Evolutionary conservation across 345 rosid species (phyloP), one percentile per base, ranked within the genome.

Genomic region (Brassica cretica): DNA sequence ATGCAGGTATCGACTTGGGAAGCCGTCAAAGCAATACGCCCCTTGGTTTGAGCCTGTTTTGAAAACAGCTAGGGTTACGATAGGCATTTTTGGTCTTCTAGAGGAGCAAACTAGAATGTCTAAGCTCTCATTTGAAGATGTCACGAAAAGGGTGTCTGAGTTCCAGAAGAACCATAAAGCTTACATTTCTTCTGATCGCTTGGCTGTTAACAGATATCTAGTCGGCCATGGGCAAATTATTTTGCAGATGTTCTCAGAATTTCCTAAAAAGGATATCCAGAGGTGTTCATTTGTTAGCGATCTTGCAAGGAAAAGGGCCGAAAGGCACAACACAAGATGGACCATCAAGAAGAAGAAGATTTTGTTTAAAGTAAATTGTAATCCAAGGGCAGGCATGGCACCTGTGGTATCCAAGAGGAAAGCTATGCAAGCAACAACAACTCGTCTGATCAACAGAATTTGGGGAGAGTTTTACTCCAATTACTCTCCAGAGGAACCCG

Each of bases 391-490:
- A 67, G 80, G 84, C 9, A 85, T 88, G 85, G 81, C 68, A 60
- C 83, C 88, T 67, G 69, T 80, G 19, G 71, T 63, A 55, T 89
- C 96, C 53, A 92, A 83, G 76, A 87, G 88, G 72, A 86, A 90
- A 78, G 94, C 77, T 60, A 94, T 94, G 98, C 93, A 81, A 83
- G 97, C 97, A 3, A 92, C 98, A 44, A 88, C 97, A 68, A 94
- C 98, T 49, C 84, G 80, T 72, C 83, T 92, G n/a, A 86, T 94
- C 77, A 90, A 90, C 84, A 88, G 93, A 77, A 88, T 92, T 44
- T 94, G 98, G 98, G 95, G 93, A 0, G 97, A 90, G 62, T 90
- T 76, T 83, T 94, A 89, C 81, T 92, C 95, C 8, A 88, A 85
- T 75, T 85, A 87, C 83, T 76, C 71, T 16, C 90, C 88, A 3